Evolutionary conservation across 306 rosid genomes (phyloP), one percentile per base, ranked within the genome.

Genomic region (Lablab purpureus): DNA sequence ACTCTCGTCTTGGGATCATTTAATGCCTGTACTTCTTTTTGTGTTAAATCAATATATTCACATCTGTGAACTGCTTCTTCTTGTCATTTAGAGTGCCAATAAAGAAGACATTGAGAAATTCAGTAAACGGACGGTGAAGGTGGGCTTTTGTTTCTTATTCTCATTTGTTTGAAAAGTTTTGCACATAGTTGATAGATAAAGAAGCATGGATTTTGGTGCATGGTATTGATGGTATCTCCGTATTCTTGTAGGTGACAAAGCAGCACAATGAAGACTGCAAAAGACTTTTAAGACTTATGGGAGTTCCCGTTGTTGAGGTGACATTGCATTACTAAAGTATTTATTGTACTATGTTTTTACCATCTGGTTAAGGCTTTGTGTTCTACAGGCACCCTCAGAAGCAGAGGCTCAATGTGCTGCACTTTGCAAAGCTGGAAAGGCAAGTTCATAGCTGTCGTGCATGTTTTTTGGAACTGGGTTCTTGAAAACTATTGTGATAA

Each of bases 341-440:
- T 28, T 64, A 15, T 47, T 64, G 51, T 28, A 46, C 36, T 15
- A n/a, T 30, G 67, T 71, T 71, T 77, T 32, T 85, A 10, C 59
- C 23, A 25, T 64, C 55, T 72, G 34, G 25, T 75, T 81, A 58
- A 87, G 65, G 58, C 74, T 80, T 86, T 83, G 79, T 67, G 64
- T 85, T 83, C 77, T 65, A 65, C 89, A 92, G 98, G 99, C 99
- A 75, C 97, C 97, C 54, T 95, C 99, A 8, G 99, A 95, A 88
- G 99, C 99, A 47, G 99, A 95, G 88, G 97, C 99, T 73, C 98
- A 95, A 74, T 95, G 99, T 81, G 97, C 98, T 79, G 91, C 89
- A 10, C 95, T 95, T 88, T 92, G 99, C 89, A 95, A 92, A 76
- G 79, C 90, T 25, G 98, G 93, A 83, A 92, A 88, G 97, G 97